phyloP scores from a whole-genome alignment of 2,329 filamentous ascomycete genomes.

The Aspergillus spinulosporus region DNA sequence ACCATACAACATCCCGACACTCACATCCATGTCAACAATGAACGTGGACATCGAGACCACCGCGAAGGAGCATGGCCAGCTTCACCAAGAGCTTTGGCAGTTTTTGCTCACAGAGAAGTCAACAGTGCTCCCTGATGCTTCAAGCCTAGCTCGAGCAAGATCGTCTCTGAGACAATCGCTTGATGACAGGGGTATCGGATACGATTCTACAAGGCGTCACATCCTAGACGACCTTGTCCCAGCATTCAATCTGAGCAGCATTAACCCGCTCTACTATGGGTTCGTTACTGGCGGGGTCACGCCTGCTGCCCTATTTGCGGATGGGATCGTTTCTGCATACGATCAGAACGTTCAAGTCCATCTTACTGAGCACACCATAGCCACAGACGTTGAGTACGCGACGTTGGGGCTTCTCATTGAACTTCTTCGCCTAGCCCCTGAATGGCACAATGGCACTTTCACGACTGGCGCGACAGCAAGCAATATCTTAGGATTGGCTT shows the following conservation, averaged over 20 bases:
- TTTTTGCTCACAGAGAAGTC: conserved; percentile 31
- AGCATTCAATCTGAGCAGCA: conserved; percentile 66
- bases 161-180: conserved; percentile 35
- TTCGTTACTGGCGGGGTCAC: conserved; percentile 84
- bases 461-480: conserved; percentile 71
- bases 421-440: conserved; percentile 60
- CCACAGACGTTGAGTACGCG: conserved; percentile 73
- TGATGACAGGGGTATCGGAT: conserved; percentile 30
- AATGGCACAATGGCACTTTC: conserved; percentile 74
- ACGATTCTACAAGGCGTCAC: conserved; percentile 37
- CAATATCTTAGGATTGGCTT: conserved; percentile 66
- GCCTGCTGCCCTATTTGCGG: conserved; percentile 76
- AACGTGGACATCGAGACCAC: conserved; percentile 12
- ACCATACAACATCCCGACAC: neutral
- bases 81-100: conserved; percentile 35
- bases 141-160: conserved; percentile 34
- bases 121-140: conserved; percentile 34
- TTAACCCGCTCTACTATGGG: conserved; percentile 73
- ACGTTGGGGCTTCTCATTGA: conserved; percentile 69
- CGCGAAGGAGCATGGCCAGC: conserved; percentile 21
- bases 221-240: conserved; percentile 46
- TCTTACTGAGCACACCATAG: conserved; percentile 70
- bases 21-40: conserved; percentile 15
- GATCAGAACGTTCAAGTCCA: conserved; percentile 88
- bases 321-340: conserved; percentile 75